Evolutionary conservation across 805 yeast species (phyloP).

Genomic region (Candida awuae): DNA sequence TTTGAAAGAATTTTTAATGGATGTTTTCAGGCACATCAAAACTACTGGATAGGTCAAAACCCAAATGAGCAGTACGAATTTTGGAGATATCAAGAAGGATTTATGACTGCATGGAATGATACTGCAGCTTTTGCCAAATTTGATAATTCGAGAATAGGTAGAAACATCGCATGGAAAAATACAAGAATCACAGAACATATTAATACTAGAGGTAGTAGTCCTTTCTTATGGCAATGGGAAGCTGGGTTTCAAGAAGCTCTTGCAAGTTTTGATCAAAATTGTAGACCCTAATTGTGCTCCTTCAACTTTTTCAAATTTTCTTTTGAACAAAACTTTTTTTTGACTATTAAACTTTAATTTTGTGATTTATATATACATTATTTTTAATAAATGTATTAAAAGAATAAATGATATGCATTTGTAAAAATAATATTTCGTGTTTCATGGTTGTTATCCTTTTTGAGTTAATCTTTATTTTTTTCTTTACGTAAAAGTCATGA

Average conservation of each 20-base stretch:
- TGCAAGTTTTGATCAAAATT: constrained; percentile 31
- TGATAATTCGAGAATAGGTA: constrained; percentile 66
- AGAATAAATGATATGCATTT: too few species aligned
- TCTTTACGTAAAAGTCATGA: too few species aligned
- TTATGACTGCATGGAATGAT: constrained; percentile 68
- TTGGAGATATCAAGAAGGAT: constrained; percentile 75
- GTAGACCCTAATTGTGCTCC: not conserved
- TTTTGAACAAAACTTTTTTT: too few species aligned
- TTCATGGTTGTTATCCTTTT: too few species aligned
- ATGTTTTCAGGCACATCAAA: constrained; percentile 39
- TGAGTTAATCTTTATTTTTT: too few species aligned
- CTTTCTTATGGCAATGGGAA: constrained; percentile 78
- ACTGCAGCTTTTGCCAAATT: constrained; percentile 58
- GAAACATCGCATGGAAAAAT: constrained; percentile 58
- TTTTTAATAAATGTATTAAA: too few species aligned
- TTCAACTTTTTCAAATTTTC: too few species aligned
- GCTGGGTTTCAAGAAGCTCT: constrained; percentile 70
- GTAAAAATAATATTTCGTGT: too few species aligned
- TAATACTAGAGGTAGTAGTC: constrained; percentile 44
- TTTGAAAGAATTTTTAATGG: constrained; percentile 34
- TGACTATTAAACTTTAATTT: too few species aligned
- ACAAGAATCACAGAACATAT: constrained; percentile 60
- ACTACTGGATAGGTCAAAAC: constrained; percentile 62
- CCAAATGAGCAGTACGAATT: constrained; percentile 63
- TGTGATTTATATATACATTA: too few species aligned